Evolutionary conservation across 805 yeast genomes (phyloP), one percentile per base, ranked within the genome.

Genomic region (Lachancea nothofagi): DNA sequence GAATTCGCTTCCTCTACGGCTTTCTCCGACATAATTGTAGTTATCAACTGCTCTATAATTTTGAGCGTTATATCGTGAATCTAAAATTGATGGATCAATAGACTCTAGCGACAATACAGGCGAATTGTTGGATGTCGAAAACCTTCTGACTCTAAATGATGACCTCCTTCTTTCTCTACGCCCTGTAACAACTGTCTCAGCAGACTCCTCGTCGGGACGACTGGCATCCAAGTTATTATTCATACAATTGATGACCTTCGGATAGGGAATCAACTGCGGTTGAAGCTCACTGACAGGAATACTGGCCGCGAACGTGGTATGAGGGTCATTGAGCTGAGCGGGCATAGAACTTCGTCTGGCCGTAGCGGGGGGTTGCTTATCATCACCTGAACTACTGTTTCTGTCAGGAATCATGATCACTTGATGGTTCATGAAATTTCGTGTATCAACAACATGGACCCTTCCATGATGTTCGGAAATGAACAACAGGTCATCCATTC

Each of bases 391-490:
- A 15, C 26, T 9, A 17, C 2, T 22, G 22, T 15, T 36, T 36
- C 55, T 55, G 29, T 62, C 62, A 0, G 93, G 93, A 10, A 83
- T 65, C 43, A 82, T 65, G 2, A 87, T 69, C 26, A 88, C 87
- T 57, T 83, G 90, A 55, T 84, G 90, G 49, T 83, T 78, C 43
- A 71, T 66, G 48, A 78, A 74, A 52, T 83, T 76, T 45, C 95
- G 73, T 19, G 87, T 71, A 57, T 89, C 96, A 20, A 89, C 67
- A 41, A 88, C 67, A 62, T 89, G 97, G 3, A 89, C 83, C 39
- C 95, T 70, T 0, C 95, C 94, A 38, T 78, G 82, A 51, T 89
- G 96, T 57, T 89, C 97, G 39, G 83, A 74, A 2, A 89, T 70
- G 38, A 83, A 75, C 41, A 89, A 64, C 43, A 87, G 61, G 59